phyloP scores from a whole-genome alignment of 805 yeast genomes.

The Cephaloascus fragrans region DNA sequence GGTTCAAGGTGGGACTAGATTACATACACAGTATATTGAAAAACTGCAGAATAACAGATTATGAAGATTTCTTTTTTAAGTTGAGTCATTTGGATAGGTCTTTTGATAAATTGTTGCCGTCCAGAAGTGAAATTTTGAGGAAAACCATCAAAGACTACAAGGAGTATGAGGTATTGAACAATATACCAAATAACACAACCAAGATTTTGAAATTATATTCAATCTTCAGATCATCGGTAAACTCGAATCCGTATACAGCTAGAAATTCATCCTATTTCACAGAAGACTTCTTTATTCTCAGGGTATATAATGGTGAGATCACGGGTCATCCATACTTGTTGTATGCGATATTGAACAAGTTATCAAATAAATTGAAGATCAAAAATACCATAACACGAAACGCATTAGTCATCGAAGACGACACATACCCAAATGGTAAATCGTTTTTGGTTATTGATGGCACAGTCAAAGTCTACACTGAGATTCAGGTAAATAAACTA shows the following conservation, averaged over 20 bases:
- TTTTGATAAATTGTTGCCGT: slow-evolving; percentile 1
- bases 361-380: background rate
- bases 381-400: background rate
- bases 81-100: background rate
- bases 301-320: slow-evolving; percentile 1
- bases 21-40: background rate
- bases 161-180: background rate
- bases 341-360: background rate
- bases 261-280: background rate
- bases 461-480: background rate
- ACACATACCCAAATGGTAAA: background rate
- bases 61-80: background rate
- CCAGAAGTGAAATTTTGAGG: slow-evolving; percentile 1
- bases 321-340: background rate
- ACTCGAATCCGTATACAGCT: background rate
- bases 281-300: slow-evolving; percentile 1
- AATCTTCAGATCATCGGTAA: background rate
- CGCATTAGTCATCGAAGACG: background rate
- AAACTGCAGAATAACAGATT: background rate
- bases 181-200: background rate
- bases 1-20: background rate
- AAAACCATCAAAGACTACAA: background rate
- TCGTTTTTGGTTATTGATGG: background rate
- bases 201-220: slow-evolving; percentile 2
- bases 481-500: background rate